A percentile compares a stretch with the other conserved stretches of the same genome.
Evolutionary conservation across 306 rosid genomes (phyloP).

Genomic region (Lagenaria siceraria): DNA sequence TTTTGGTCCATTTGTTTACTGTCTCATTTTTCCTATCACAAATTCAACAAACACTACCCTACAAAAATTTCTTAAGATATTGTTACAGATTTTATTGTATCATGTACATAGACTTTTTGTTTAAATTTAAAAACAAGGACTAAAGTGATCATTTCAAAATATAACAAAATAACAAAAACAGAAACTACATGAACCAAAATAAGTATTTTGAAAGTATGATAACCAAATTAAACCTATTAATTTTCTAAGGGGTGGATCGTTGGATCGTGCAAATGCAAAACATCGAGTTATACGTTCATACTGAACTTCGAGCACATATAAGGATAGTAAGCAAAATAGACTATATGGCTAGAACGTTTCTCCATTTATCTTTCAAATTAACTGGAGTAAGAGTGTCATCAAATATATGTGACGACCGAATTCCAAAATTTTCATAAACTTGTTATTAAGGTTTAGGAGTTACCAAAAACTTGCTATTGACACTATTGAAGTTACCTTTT

Average conservation of each 20-base stretch:
- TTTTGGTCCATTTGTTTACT: too few relatives aligned
- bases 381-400: slow-evolving; percentile 19
- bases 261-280: not conserved
- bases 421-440: slow-evolving; percentile 22
- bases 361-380: slow-evolving; percentile 76
- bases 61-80: too few relatives aligned
- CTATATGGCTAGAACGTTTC: slow-evolving; percentile 3
- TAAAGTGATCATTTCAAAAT: not conserved
- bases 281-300: not conserved
- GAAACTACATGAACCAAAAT: not conserved
- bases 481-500: not conserved
- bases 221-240: not conserved
- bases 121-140: not conserved
- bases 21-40: too few relatives aligned
- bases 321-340: not conserved
- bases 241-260: not conserved
- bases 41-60: too few relatives aligned
- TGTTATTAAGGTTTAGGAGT: too few relatives aligned
- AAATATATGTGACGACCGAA: slow-evolving; percentile 19
- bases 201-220: not conserved
- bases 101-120: not conserved
- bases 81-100: too few relatives aligned
- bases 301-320: not conserved
- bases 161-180: not conserved
- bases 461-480: not conserved